Evolutionary conservation across 108 stramenopile species (phyloP), one percentile per base, ranked within the genome.

Genomic region (Cyclotella kingstonii): DNA sequence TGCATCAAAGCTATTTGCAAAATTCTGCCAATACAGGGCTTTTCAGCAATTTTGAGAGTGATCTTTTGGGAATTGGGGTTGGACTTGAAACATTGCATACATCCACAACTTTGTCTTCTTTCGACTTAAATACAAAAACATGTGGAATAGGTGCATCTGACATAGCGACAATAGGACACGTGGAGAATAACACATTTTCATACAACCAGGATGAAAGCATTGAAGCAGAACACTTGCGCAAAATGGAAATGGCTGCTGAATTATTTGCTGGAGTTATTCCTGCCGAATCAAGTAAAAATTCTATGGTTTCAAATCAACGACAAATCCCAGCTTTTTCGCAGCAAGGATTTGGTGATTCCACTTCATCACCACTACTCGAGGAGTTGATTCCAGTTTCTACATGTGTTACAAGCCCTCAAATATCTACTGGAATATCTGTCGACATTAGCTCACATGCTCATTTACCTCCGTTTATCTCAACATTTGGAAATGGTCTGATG

Each of bases 181-280:
- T 45, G 31, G 63, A 43, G n/a, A 42, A 44, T 26, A 28, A 21
- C 4, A 46, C 48, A 25, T 38, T 27, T 8, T 4, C 54, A n/a
- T n/a, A n/a, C n/a, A n/a, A n/a, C n/a, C n/a, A n/a, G n/a, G n/a
- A n/a, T n/a, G n/a, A n/a, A n/a, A n/a, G n/a, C n/a, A n/a, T 35
- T 3, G 59, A 66, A 39, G 57, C 64, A 31, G 73, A 74, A 33
- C 33, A 30, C 14, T 48, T 50, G 0, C 73, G 73, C 30, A 74
- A 74, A 56, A 53, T 66, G 64, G 22, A 74, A 1, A 47, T 74
- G 43, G 73, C 73, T 14, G 51, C 57, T 19, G 73, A 64, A 11
- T 36, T 74, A 34, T 74, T 74, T 34, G 73, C 73, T 1, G 73
- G 73, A 17, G 58, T 66, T 26, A 36, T 66, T 46, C 54, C 73